Conservation (phyloP, 2,329 filamentous ascomycete genomes). For the Leptographium flavum region DNA sequence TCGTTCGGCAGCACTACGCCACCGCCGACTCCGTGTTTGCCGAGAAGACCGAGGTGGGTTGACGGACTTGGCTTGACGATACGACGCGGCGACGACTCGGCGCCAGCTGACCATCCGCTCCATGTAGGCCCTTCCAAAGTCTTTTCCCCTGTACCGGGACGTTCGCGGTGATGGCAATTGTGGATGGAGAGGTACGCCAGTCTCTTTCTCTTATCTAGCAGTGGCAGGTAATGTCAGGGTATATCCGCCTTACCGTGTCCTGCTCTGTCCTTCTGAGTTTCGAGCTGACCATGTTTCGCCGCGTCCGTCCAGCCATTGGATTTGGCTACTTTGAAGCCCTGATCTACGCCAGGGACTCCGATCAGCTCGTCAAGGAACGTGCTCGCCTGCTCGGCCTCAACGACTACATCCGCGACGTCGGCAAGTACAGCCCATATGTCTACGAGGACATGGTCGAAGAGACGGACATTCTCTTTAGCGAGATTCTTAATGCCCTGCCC, state of each 20-base stretch:
- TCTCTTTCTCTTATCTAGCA: background rate
- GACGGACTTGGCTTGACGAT: too few relatives aligned
- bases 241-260: too few relatives aligned
- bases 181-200: slow-evolving; percentile 80
- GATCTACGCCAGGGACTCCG: slow-evolving; percentile 49
- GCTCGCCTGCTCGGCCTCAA: slow-evolving; percentile 58
- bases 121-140: slow-evolving; percentile 58
- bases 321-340: slow-evolving; percentile 89
- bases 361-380: slow-evolving; percentile 55
- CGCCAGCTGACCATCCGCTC: background rate
- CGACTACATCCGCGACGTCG: slow-evolving; percentile 54
- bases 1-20: slow-evolving; percentile 74
- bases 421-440: slow-evolving; percentile 55
- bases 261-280: background rate
- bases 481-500: slow-evolving; percentile 44
- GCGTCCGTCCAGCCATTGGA: slow-evolving; percentile 52
- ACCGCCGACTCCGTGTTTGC: slow-evolving; percentile 75
- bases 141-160: slow-evolving; percentile 76
- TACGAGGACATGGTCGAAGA: slow-evolving; percentile 77
- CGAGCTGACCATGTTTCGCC: background rate
- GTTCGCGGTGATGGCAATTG: slow-evolving; percentile 91
- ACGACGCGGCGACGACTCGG: background rate
- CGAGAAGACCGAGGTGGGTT: slow-evolving; percentile 68
- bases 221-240: background rate
- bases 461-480: slow-evolving; percentile 52